Conservation (phyloP, 108 stramenopile species). For the Cyclotella atomus region DNA sequence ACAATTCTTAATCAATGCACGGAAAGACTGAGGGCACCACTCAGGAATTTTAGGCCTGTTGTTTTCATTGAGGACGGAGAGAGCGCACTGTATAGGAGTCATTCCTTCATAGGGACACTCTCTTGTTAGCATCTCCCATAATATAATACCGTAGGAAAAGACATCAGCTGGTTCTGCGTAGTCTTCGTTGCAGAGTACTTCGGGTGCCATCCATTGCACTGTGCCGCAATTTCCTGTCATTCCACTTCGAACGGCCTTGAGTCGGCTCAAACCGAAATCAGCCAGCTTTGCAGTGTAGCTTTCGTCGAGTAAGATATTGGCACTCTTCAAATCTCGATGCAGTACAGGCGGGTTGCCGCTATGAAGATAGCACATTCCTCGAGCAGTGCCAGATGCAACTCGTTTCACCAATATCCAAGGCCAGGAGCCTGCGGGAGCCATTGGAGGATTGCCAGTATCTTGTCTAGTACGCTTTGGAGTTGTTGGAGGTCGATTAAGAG, state of each 20-base stretch:
- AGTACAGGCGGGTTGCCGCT: conserved; percentile 87
- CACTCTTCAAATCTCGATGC: conserved; percentile 93
- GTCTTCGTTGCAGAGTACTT: conserved; percentile 75
- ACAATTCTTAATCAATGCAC: conserved; percentile 75
- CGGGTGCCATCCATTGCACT: conserved; percentile 96
- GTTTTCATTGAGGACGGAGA: conserved; percentile 86
- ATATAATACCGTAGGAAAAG: conserved; percentile 81
- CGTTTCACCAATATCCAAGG: conserved; percentile 79
- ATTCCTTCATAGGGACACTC: conserved; percentile 93
- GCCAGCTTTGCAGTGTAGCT: conserved; percentile 91
- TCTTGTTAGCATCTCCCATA: conserved; percentile 83
- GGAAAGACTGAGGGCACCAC: conserved; percentile 82
- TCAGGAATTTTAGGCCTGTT: conserved; percentile 77
- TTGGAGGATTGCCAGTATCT: conserved; percentile 41
- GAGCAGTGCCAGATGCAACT: conserved; percentile 79
- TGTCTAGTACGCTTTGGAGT: not conserved
- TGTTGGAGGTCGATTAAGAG: conserved; percentile 49
- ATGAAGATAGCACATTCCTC: conserved; percentile 96
- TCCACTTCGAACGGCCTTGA: conserved; percentile 81
- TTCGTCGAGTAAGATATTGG: conserved; percentile 90
- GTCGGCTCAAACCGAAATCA: conserved; percentile 93
- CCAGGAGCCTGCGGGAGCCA: conserved; percentile 73
- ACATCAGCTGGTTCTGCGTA: conserved; percentile 91
- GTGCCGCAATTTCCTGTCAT: conserved; percentile 96
- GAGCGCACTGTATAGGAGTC: conserved; percentile 87